These are phyloP conservation scores for Eimeria praecox DNA, from an alignment of 169 alveolate genomes.

Conservation along the genomic window DNA sequence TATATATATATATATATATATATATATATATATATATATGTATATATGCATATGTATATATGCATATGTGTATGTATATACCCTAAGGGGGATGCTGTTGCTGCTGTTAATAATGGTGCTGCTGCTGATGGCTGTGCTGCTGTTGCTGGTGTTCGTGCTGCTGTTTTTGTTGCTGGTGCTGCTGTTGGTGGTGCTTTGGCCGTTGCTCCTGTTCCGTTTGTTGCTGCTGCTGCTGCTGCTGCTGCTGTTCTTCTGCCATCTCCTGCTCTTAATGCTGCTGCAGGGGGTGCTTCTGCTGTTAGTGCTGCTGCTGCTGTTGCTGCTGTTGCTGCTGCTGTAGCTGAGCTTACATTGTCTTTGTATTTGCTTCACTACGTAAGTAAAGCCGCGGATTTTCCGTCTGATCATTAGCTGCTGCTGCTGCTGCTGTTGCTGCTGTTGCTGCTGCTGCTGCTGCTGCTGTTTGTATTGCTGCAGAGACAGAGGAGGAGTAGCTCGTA, in stretches of 20 bases:
- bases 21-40: no score
- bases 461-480: conserved; percentile 71
- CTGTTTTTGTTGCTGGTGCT: background rate
- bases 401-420: background rate
- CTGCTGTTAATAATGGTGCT: background rate
- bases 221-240: conserved; percentile 33
- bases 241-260: background rate
- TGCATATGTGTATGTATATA: no score
- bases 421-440: background rate
- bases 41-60: no score
- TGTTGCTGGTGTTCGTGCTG: background rate
- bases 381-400: background rate
- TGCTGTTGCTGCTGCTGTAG: background rate
- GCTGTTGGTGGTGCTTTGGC: conserved; percentile 5
- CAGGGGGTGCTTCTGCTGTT: background rate
- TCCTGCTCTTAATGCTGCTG: background rate
- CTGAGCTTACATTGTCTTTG: background rate
- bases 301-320: background rate
- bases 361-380: background rate
- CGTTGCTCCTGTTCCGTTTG: background rate
- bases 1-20: no score
- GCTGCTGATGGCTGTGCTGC: background rate
- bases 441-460: conserved; percentile 27
- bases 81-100: background rate
- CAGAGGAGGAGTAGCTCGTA: conserved; percentile 58